phyloP scores from a whole-genome alignment of 805 yeast species.

The Cyberlindnera galapagoensis region DNA sequence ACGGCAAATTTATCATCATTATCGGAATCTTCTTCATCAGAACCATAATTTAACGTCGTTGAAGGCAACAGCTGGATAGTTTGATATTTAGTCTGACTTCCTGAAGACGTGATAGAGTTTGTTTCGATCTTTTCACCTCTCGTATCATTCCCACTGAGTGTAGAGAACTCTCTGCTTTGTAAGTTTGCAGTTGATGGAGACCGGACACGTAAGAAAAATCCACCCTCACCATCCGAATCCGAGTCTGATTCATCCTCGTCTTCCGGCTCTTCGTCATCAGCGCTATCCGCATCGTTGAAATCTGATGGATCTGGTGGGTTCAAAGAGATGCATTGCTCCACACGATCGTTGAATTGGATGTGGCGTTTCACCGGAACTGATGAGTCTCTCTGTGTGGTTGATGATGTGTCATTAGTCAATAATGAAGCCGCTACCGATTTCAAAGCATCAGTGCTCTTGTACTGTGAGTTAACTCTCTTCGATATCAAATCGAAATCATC shows the following conservation, averaged over 20 bases:
- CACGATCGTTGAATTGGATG: conserved; percentile 91
- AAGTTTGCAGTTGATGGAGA: conserved; percentile 32
- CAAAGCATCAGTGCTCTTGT: too few species aligned
- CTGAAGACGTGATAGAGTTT: conserved; percentile 1
- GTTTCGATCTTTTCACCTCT: conserved; percentile 9
- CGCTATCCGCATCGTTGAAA: conserved; percentile 20
- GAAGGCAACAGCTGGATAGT: conserved; percentile 79
- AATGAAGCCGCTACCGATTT: too few species aligned
- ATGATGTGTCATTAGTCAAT: conserved; percentile 1
- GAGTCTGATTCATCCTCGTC: conserved; percentile 25
- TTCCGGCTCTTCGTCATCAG: conserved; percentile 26
- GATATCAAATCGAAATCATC: conserved; percentile 23
- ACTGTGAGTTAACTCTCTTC: conserved; percentile 23
- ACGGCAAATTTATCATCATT: conserved; percentile 41
- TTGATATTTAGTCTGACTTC: neutral
- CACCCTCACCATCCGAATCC: conserved; percentile 59
- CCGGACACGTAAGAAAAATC: conserved; percentile 54
- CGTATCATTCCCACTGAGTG: neutral
- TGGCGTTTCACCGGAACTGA: conserved; percentile 37
- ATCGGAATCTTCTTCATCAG: conserved; percentile 49
- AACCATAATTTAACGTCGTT: conserved; percentile 74
- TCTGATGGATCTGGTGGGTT: conserved; percentile 19
- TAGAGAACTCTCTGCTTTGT: conserved; percentile 14
- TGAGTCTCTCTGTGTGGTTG: too few species aligned
- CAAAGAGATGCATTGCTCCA: conserved; percentile 87